phyloP scores from a whole-genome alignment of 306 rosid genomes.

The Dalbergia cochinchinensis region DNA sequence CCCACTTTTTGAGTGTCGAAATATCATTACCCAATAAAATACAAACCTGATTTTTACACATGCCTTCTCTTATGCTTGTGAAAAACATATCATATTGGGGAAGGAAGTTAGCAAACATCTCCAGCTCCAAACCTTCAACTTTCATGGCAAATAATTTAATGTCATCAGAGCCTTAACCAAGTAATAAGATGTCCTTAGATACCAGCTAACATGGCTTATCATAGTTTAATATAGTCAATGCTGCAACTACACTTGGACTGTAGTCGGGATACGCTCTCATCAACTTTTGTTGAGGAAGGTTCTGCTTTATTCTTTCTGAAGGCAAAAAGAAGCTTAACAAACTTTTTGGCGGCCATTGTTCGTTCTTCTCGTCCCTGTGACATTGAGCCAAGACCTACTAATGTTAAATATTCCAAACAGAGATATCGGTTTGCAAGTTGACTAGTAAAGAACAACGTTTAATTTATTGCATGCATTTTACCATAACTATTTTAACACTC shows the following conservation, averaged over 20 bases:
- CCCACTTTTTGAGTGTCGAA: no score
- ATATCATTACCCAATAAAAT: no score
- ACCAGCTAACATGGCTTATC: constrained; percentile 42
- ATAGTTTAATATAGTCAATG: constrained; percentile 65
- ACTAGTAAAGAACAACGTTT: neutral
- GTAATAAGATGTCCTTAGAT: constrained; percentile 1
- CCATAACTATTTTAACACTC: no score
- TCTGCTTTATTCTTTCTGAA: constrained; percentile 45
- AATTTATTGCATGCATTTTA: constrained; percentile 3
- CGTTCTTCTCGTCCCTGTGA: constrained; percentile 75
- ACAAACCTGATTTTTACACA: no score
- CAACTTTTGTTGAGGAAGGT: constrained; percentile 38
- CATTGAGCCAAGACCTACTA: constrained; percentile 25
- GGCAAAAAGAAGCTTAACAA: constrained; percentile 69
- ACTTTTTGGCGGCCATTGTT: constrained; percentile 67
- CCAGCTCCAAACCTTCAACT: neutral
- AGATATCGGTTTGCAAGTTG: neutral
- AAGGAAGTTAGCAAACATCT: neutral
- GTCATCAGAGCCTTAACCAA: neutral
- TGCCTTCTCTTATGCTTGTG: neutral
- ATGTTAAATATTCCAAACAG: neutral
- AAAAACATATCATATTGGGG: neutral
- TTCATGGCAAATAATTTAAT: neutral
- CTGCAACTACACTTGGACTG: constrained; percentile 81
- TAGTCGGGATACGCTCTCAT: constrained; percentile 37